Evolutionary conservation across 345 rosid genomes (phyloP).

Genomic region (Viola odorata): DNA sequence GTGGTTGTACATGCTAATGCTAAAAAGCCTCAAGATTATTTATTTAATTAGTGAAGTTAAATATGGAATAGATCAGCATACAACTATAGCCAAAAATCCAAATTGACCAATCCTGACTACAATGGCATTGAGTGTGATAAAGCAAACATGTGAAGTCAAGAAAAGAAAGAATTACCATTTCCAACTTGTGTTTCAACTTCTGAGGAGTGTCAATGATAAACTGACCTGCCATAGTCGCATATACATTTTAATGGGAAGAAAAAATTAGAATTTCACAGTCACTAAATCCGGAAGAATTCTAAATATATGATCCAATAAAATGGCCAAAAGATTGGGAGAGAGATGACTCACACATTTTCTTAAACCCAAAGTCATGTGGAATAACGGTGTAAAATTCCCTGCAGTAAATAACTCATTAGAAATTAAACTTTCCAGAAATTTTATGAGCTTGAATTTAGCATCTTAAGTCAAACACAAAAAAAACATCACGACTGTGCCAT

Average conservation of each 20-base stretch:
- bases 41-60: no score
- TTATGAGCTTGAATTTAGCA: neutral
- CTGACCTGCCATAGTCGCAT: constrained; percentile 53
- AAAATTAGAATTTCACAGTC: neutral
- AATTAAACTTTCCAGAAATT: neutral
- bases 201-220: constrained; percentile 82
- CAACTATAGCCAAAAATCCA: no score
- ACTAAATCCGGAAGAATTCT: neutral
- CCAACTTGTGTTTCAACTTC: constrained; percentile 73
- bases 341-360: constrained; percentile 68
- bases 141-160: constrained; percentile 5
- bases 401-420: constrained; percentile 24
- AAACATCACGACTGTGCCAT: neutral
- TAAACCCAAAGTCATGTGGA: constrained; percentile 89
- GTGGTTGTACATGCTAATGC: no score
- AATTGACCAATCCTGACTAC: neutral
- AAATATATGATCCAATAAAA: neutral
- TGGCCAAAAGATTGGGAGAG: constrained; percentile 7
- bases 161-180: constrained; percentile 52
- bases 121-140: constrained; percentile 6
- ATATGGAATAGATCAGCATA: no score
- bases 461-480: neutral
- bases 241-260: constrained; percentile 9
- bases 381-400: constrained; percentile 87
- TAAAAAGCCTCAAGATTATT: neutral